Conservation (phyloP, 805 yeast genomes). For the Ogataea siamensis region DNA sequence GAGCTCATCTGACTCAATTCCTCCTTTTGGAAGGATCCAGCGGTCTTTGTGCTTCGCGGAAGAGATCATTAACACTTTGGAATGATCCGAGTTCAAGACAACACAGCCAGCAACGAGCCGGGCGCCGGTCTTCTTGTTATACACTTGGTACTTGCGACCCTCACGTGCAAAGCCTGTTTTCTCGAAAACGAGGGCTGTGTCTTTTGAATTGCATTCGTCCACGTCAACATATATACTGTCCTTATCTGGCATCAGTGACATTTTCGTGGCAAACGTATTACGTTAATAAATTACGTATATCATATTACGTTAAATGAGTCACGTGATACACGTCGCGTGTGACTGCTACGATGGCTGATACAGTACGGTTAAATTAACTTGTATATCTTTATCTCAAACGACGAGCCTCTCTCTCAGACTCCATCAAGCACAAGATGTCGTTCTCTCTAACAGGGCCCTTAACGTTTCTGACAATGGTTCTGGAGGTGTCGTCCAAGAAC, state of each 20-base stretch:
- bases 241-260: slow-evolving; percentile 11
- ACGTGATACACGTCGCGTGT: slow-evolving; percentile 11
- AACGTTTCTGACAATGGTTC: slow-evolving; percentile 96
- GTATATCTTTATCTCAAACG: slow-evolving; percentile 66
- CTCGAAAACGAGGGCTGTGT: slow-evolving; percentile 19
- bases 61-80: slow-evolving; percentile 72
- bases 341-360: slow-evolving; percentile 12
- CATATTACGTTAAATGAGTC: slow-evolving; percentile 1
- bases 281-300: no score
- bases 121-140: slow-evolving; percentile 63
- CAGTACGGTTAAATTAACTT: slow-evolving; percentile 11
- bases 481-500: slow-evolving; percentile 91
- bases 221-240: slow-evolving; percentile 18
- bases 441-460: slow-evolving; percentile 97
- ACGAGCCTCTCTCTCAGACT: slow-evolving; percentile 99
- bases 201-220: slow-evolving; percentile 17
- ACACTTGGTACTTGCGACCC: slow-evolving; percentile 60
- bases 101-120: slow-evolving; percentile 93
- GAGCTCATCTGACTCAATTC: slow-evolving; percentile 81
- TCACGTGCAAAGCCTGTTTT: slow-evolving; percentile 42
- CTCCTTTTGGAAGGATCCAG: slow-evolving; percentile 97
- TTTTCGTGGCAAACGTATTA: background rate
- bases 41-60: slow-evolving; percentile 64
- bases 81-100: slow-evolving; percentile 55
- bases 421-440: slow-evolving; percentile 98